These are phyloP conservation scores for Rhizoclosmatium globosum DNA, from an alignment of 192 early-diverging fungal genomes.

Conservation along the genomic window DNA sequence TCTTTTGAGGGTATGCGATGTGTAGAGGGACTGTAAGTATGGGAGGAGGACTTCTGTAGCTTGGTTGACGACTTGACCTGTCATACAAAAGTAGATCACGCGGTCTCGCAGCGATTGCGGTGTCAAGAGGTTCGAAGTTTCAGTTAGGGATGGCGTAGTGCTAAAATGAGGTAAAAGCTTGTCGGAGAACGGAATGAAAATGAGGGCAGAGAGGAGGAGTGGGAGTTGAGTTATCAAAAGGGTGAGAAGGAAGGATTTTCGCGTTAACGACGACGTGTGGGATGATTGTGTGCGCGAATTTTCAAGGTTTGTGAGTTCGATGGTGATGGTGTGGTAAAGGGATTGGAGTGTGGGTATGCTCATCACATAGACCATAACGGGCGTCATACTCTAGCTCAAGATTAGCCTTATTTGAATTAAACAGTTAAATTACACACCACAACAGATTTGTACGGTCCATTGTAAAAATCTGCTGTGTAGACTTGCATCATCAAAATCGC, in stretches of 20 bases:
- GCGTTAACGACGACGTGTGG: slow-evolving; percentile 73
- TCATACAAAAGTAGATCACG: slow-evolving; percentile 83
- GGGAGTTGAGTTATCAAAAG: slow-evolving; percentile 84
- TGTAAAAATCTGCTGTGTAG: slow-evolving; percentile 83
- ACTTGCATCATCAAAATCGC: slow-evolving; percentile 65
- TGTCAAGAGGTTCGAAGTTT: slow-evolving; percentile 52
- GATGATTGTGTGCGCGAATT: slow-evolving; percentile 78
- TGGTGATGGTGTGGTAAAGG: slow-evolving; percentile 69
- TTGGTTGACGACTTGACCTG: slow-evolving; percentile 82
- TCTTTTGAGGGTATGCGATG: too few relatives aligned
- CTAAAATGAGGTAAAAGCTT: slow-evolving; percentile 66
- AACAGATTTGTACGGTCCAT: not conserved
- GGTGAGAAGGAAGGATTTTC: slow-evolving; percentile 89
- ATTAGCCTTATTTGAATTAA: not conserved
- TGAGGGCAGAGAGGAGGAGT: slow-evolving; percentile 82
- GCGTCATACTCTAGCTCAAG: slow-evolving; percentile 52
- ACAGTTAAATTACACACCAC: not conserved
- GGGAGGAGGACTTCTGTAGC: slow-evolving; percentile 82
- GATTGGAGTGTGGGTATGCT: slow-evolving; percentile 74
- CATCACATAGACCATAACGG: slow-evolving; percentile 77
- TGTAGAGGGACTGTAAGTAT: too few relatives aligned
- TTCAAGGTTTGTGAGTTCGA: slow-evolving; percentile 78
- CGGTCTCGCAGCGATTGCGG: slow-evolving; percentile 64
- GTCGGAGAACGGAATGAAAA: slow-evolving; percentile 87
- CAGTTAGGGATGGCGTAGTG: slow-evolving; percentile 6